Base-by-base conservation (phyloP, 371 early-diverging fungal species). In the Circinella umbellata region DNA sequence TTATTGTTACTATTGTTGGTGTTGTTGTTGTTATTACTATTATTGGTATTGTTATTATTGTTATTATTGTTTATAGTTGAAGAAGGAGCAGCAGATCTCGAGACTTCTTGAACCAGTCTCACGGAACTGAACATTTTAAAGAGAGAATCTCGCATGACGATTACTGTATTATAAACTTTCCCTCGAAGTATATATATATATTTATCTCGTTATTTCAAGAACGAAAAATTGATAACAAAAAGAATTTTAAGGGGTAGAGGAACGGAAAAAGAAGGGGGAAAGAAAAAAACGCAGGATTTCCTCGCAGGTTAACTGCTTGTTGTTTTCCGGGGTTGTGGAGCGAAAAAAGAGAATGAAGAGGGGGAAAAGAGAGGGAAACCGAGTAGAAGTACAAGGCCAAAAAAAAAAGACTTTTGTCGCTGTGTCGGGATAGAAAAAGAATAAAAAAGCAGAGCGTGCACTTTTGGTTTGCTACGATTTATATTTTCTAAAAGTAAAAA, bases 81-180 rank as follows among this genome's bases (percentile, higher is more conserved):
- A 35, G 76, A 34, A 18, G 66, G 59, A 14, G 63, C 48, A 4
- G 66, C 68, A 34, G 80, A 76, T 68, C 78, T 73, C 42, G 85
- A 82, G 15, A 85, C 78, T 69, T 85, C 85, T 67, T 85, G 82
- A 14, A 85, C 80, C n/a, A 85, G 75, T 67, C 74, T 75, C 37
- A 85, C 76, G 46, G 82, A 82, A 48, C 80, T 73, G 73, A 85
- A 74, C 77, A 85, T 69, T 71, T 76, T 79, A 38, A 80, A 77
- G 18, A 84, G 68, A 51, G 77, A 74, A 67, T 80, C 75, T 65
- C 61, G 57, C 66, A 71, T 63, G 69, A 39, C 69, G 46, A 51
- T 51, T 51, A 15, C 47, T 47, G 47, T 11, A 15, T 54, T 54
- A 15, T 54, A 8, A 15, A 5, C 1, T 63, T 63, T 18, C 63